phyloP scores from a whole-genome alignment of 371 early-diverging fungal genomes.

The Mycotypha africana region DNA sequence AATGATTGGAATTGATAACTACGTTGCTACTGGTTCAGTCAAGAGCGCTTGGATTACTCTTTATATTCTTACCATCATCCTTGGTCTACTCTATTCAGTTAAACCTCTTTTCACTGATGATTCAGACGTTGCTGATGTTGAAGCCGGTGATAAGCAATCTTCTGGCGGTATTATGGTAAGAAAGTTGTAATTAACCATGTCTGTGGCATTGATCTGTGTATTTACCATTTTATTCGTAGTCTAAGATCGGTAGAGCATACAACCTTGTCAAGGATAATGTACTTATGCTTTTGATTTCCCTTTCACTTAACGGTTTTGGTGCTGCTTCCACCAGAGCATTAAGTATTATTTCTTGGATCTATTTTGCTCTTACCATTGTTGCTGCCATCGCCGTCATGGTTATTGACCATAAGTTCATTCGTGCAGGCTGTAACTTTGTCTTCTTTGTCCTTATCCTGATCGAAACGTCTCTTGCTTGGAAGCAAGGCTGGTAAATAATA shows the following conservation, averaged over 20 bases:
- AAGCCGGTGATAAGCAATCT: conserved; percentile 2
- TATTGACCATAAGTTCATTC: conserved; percentile 2
- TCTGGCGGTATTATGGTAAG: conserved; percentile 1
- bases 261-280: conserved; percentile 1
- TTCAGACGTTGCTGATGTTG: neutral
- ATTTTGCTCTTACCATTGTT: conserved; percentile 2
- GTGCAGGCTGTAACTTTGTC: neutral
- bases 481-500: conserved; percentile 7
- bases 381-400: conserved; percentile 1
- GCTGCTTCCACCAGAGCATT: conserved; percentile 4
- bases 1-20: conserved; percentile 8
- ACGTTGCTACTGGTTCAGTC: conserved; percentile 1
- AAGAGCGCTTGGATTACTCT: conserved; percentile 6
- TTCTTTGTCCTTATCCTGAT: conserved; percentile 9
- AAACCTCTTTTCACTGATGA: neutral
- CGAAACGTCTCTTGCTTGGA: conserved; percentile 4
- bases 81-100: conserved; percentile 1
- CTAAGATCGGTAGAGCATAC: neutral
- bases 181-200: neutral
- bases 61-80: conserved; percentile 2
- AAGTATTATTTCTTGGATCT: conserved; percentile 5
- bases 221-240: neutral
- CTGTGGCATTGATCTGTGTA: neutral
- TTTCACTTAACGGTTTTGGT: conserved; percentile 3
- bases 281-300: neutral